These are phyloP conservation scores for Corylus americana DNA, from an alignment of 306 rosid genomes.

Conservation along the genomic window DNA sequence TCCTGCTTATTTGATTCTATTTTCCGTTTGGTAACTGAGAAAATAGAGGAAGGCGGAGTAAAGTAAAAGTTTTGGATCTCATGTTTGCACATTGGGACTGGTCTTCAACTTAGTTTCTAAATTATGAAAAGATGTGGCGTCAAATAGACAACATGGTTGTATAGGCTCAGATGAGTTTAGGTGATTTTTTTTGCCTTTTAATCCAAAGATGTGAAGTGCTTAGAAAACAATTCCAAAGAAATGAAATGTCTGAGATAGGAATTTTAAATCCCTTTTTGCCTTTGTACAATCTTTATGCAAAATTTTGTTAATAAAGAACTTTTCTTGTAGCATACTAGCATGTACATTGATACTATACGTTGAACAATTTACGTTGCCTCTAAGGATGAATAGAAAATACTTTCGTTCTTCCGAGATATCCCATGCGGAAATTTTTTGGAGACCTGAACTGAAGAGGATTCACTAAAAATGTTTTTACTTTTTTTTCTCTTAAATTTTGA, in stretches of 20 bases:
- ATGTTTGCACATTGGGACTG: neutral
- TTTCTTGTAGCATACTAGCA: neutral
- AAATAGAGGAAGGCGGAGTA: neutral
- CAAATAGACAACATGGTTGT: too few relatives aligned
- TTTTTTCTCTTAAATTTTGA: neutral
- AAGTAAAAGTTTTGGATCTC: neutral
- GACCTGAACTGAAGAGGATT: constrained; percentile 67
- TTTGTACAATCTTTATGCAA: neutral
- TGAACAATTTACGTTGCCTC: constrained; percentile 26
- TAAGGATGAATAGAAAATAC: constrained; percentile 45
- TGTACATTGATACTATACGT: neutral
- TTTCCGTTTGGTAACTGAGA: neutral
- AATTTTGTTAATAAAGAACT: neutral
- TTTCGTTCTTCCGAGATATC: constrained; percentile 41
- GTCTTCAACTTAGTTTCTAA: too few relatives aligned
- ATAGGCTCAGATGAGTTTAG: neutral
- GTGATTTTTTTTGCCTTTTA: neutral
- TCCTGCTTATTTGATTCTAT: neutral
- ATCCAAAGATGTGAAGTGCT: neutral
- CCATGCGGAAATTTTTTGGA: constrained; percentile 49
- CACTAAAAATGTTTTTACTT: neutral
- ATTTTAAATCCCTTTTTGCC: neutral
- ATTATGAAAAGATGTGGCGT: too few relatives aligned
- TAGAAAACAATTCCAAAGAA: neutral
- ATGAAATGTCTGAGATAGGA: neutral